Conservation (phyloP, 257 asterid genomes). For the Linaria vulgaris region DNA sequence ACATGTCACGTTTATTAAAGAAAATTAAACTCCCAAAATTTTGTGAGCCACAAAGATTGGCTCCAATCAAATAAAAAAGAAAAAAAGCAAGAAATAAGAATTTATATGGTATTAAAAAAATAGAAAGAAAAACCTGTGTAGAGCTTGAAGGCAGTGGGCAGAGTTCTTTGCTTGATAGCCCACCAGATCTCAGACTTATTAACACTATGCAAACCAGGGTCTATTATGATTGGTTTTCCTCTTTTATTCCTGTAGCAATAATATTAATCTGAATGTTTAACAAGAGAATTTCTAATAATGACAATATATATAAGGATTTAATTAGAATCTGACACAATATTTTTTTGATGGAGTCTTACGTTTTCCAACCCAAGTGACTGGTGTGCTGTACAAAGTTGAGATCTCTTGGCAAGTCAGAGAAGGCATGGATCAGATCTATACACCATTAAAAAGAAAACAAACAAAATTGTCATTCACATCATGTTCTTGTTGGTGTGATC, state of each 20-base stretch:
- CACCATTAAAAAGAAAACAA: constrained; percentile 7
- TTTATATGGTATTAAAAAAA: not conserved
- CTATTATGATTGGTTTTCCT: constrained; percentile 81
- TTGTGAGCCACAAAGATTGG: constrained; percentile 35
- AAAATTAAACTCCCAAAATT: constrained; percentile 1
- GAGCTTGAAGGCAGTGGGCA: constrained; percentile 90
- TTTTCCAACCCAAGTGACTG: constrained; percentile 88
- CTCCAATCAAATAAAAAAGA: constrained; percentile 22
- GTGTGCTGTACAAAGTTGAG: constrained; percentile 86
- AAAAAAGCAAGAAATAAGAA: constrained; percentile 10
- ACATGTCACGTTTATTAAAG: constrained; percentile 37
- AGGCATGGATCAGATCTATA: constrained; percentile 84
- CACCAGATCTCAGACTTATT: constrained; percentile 93
- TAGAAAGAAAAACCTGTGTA: constrained; percentile 61
- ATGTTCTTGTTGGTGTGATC: not conserved
- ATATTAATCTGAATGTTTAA: not conserved
- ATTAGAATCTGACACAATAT: not conserved
- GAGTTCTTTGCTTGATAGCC: constrained; percentile 81
- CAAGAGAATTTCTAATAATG: no score
- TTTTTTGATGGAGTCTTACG: constrained; percentile 32
- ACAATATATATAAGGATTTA: not conserved
- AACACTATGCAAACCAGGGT: constrained; percentile 72
- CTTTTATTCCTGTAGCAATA: constrained; percentile 59
- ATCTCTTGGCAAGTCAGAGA: constrained; percentile 70
- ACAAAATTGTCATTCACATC: not conserved